Percentiles rank a stretch among this genome's conserved stretches.
phyloP scores from a whole-genome alignment of 164 flowering plant species.

The Stephania cephalantha region DNA sequence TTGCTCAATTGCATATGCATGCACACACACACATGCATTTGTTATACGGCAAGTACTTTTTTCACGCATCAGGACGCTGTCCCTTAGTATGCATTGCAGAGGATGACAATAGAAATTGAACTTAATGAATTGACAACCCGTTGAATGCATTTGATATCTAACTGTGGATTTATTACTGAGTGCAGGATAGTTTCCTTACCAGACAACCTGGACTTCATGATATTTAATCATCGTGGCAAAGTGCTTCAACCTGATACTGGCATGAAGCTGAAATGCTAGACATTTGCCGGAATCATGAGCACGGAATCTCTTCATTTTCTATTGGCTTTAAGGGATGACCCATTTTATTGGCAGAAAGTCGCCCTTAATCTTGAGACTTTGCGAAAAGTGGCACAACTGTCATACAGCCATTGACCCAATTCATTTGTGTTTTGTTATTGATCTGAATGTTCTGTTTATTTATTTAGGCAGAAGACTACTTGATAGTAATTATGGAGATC shows the following conservation, averaged over 20 bases:
- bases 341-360: background rate
- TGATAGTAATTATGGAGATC: background rate
- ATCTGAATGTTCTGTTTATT: background rate
- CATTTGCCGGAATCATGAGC: background rate
- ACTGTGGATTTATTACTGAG: conserved; percentile 9
- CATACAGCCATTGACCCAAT: background rate
- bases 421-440: background rate
- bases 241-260: conserved; percentile 33
- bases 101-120: background rate
- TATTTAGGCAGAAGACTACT: background rate
- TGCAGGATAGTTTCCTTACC: conserved; percentile 87
- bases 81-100: background rate
- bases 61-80: background rate
- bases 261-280: conserved; percentile 38
- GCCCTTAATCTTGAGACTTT: background rate
- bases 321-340: background rate
- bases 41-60: background rate
- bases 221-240: conserved; percentile 89
- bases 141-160: conserved; percentile 4
- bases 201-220: conserved; percentile 82
- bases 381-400: background rate
- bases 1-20: no score
- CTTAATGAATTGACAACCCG: background rate
- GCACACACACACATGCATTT: no score
- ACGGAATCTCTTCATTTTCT: background rate